These are phyloP conservation scores for Trichoderma lentiforme DNA, from an alignment of 2,329 filamentous ascomycete genomes.

Conservation along the genomic window DNA sequence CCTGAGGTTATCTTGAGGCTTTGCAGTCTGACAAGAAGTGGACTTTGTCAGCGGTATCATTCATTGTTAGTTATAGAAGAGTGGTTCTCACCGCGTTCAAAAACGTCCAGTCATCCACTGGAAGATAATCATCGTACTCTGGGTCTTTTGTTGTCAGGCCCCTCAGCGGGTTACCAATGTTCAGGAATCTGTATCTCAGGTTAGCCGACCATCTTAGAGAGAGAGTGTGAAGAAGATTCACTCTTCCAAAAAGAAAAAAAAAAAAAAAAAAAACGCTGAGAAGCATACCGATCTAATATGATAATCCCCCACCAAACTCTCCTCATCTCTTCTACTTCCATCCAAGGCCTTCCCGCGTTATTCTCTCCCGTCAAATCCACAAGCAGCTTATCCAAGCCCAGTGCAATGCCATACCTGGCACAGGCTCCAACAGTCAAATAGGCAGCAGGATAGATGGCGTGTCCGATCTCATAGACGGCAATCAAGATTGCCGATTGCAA, in stretches of 20 bases:
- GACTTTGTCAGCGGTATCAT: rapidly evolving
- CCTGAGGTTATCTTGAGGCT: not conserved
- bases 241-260: not conserved
- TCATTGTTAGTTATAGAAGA: not conserved
- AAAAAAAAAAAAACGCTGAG: not conserved
- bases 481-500: not conserved
- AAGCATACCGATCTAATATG: not conserved
- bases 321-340: conserved; percentile 5
- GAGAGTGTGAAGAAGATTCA: not conserved
- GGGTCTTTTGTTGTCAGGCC: not conserved
- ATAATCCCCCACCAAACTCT: conserved; percentile 1
- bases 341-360: not conserved
- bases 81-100: not conserved
- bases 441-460: not conserved
- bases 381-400: not conserved
- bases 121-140: not conserved
- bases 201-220: not conserved
- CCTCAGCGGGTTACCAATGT: not conserved
- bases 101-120: not conserved
- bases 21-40: not conserved
- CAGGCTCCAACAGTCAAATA: not conserved
- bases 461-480: not conserved
- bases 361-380: not conserved
- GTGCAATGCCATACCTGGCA: not conserved
- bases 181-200: not conserved